Evolutionary conservation across 1,284 basidiomycete genomes (phyloP), one percentile per base, ranked within the genome.

Genomic region (Austroboletus novae-zelandiae): DNA sequence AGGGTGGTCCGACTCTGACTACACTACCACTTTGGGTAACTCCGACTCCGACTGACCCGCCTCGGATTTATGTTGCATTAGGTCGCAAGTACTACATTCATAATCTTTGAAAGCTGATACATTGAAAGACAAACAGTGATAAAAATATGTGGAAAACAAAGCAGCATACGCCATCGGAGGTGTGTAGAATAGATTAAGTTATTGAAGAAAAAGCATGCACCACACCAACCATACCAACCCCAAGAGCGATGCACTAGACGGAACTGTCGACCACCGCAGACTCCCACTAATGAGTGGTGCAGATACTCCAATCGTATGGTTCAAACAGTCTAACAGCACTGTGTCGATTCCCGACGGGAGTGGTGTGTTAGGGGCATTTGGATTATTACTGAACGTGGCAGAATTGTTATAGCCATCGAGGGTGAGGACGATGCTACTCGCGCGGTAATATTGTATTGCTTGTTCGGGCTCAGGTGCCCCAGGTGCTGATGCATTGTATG

Each of bases 331-430:
- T 42, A 79, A 58, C 42, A 78, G 53, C 3, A 61, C 65, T 32
- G 50, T 61, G 52, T 79, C 72, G 32, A 74, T 57, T 35, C 65
- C 69, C 13, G 61, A 61, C 6, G 72, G 75, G 9, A 79, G 61
- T 1, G 72, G 62, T 2, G 53, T 46, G 45, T 66, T 62, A 2
- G 70, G 51, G 1, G 62, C 59, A 50, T 68, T 71, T 9, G 59
- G n/a, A 39, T 57, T 44, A 31, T 46, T 56, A 10, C 55, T 56
- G 8, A 65, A 43, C 2, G 61, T 59, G 44, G 68, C 58, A 0
- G 74, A 71, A 50, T 75, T 71, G 51, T 77, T 75, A 52, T 77
- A 79, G n/a, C 75, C 75, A 45, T 76, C 69, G 2, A 79, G 61
- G 1, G 64, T 62, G 17, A 75, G 65, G 14, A 63, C 68, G 35